A percentile compares a stretch with the other conserved stretches of the same genome.
These are phyloP conservation scores for Megacollybia platyphylla DNA, from an alignment of 1,284 basidiomycete genomes.

Conservation along the genomic window DNA sequence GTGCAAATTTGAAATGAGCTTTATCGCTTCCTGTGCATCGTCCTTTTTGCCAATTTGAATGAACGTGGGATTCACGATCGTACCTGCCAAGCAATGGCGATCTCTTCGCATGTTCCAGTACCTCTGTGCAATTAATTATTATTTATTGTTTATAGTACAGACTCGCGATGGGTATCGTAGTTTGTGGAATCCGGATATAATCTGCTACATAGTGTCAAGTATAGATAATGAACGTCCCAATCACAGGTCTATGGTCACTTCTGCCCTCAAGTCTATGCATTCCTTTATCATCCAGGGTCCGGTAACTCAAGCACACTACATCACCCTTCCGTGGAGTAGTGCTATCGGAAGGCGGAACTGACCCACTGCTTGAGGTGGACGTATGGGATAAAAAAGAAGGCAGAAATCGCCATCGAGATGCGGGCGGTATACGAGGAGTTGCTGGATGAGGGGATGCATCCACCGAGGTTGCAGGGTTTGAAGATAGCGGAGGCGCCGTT, in stretches of 20 bases:
- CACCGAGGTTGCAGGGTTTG: constrained; percentile 2
- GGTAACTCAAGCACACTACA: constrained; percentile 56
- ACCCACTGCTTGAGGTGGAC: constrained; percentile 10
- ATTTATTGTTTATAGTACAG: too few species aligned
- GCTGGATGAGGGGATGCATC: constrained; percentile 11
- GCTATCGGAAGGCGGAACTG: constrained; percentile 14
- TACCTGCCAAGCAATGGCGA: too few species aligned
- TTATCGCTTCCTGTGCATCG: too few species aligned
- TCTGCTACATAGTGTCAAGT: too few species aligned
- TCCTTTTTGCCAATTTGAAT: too few species aligned
- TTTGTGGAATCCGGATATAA: too few species aligned
- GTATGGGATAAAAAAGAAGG: constrained; percentile 33
- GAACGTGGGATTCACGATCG: too few species aligned
- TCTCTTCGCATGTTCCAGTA: too few species aligned
- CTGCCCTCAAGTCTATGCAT: constrained; percentile 70
- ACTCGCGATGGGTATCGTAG: too few species aligned
- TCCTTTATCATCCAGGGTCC: constrained; percentile 61
- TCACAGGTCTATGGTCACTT: constrained; percentile 70
- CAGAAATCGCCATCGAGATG: constrained; percentile 46
- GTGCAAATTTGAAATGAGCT: too few species aligned
- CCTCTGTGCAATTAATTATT: too few species aligned
- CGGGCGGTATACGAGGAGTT: constrained; percentile 11
- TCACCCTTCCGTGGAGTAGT: constrained; percentile 35
- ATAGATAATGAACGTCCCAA: constrained; percentile 61
- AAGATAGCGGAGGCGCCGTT: neutral